Evolutionary conservation across 306 rosid species (phyloP).

Genomic region (Fagus sylvatica): DNA sequence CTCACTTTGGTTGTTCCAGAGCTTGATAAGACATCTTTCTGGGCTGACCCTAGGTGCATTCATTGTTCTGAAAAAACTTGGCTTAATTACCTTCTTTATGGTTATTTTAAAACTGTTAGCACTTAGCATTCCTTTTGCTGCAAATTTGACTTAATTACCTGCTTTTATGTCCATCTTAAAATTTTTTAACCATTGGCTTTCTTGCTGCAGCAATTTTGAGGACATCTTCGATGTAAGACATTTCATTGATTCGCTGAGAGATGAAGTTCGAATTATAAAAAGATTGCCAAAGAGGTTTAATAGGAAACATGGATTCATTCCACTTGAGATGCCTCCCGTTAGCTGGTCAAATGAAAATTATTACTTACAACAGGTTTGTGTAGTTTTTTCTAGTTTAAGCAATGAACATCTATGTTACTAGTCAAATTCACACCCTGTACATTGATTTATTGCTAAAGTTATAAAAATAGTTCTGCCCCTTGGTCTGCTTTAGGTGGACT

Average conservation of each 20-base stretch:
- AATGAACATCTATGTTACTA: neutral
- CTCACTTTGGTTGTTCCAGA: conserved; percentile 96
- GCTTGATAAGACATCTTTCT: conserved; percentile 93
- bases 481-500: neutral
- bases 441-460: neutral
- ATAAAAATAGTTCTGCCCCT: neutral
- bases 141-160: conserved; percentile 13
- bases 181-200: conserved; percentile 35
- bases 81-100: conserved; percentile 11
- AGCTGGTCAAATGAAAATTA: conserved; percentile 95
- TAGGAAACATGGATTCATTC: conserved; percentile 57
- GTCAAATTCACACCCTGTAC: neutral
- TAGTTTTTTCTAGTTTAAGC: conserved; percentile 10
- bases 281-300: conserved; percentile 78
- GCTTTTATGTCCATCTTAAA: conserved; percentile 22
- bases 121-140: conserved; percentile 49
- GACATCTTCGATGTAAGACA: conserved; percentile 91
- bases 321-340: conserved; percentile 84
- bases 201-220: conserved; percentile 77
- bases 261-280: conserved; percentile 87
- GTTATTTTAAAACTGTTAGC: conserved; percentile 26
- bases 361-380: conserved; percentile 82
- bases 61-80: conserved; percentile 24
- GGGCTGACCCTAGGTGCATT: conserved; percentile 94
- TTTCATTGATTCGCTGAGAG: conserved; percentile 85